Percentiles rank a stretch among this genome's conserved stretches.
phyloP scores from a whole-genome alignment of 2,329 filamentous ascomycete genomes.

The Aureobasidium sp. region DNA sequence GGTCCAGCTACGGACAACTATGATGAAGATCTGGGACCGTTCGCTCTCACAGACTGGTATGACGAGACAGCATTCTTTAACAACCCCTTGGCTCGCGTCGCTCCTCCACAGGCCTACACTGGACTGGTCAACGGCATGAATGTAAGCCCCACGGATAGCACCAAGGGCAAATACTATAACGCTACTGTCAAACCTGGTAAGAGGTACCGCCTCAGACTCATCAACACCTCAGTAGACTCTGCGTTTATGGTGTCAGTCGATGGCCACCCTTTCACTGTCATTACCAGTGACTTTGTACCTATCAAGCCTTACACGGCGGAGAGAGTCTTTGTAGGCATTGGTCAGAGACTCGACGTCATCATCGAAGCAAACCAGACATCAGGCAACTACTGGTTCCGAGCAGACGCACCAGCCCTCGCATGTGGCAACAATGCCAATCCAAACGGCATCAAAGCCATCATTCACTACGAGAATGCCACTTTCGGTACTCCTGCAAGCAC shows the following conservation, averaged over 20 bases:
- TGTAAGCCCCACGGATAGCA: constrained; percentile 21
- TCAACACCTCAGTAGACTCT: constrained; percentile 36
- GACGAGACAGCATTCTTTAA: constrained; percentile 13
- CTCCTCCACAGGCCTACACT: constrained; percentile 29
- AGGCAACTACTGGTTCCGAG: constrained; percentile 42
- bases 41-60: constrained; percentile 15
- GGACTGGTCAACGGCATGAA: constrained; percentile 32
- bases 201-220: constrained; percentile 38
- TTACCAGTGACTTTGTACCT: constrained; percentile 39
- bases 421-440: constrained; percentile 24
- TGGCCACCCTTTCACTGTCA: constrained; percentile 38
- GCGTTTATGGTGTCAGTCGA: constrained; percentile 35
- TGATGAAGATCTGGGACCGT: constrained; percentile 32
- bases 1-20: constrained; percentile 34
- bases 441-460: constrained; percentile 36
- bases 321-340: constrained; percentile 34
- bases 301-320: constrained; percentile 35
- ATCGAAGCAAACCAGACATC: constrained; percentile 39
- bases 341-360: constrained; percentile 42
- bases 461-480: constrained; percentile 32
- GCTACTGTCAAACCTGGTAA: constrained; percentile 33
- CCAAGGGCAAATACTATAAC: constrained; percentile 23
- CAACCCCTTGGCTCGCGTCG: constrained; percentile 8
- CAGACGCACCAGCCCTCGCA: constrained; percentile 24
- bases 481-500: constrained; percentile 23